Percentiles rank a stretch among this genome's conserved stretches.
These are phyloP conservation scores for Trifolium pratense DNA, from an alignment of 306 rosid species.

Conservation along the genomic window DNA sequence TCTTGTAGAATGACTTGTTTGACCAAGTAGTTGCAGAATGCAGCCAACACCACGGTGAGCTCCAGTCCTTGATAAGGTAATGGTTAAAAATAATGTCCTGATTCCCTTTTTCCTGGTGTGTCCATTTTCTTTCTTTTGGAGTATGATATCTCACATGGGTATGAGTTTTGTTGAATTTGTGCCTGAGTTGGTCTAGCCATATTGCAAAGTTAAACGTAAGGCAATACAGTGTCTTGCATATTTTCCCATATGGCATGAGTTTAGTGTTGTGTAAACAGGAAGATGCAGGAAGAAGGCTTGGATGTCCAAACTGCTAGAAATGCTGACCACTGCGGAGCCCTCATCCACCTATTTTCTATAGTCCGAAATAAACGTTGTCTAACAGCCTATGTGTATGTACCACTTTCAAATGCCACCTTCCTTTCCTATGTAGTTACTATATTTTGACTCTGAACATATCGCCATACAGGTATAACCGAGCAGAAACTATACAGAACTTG, in stretches of 20 bases:
- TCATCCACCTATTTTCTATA: slow-evolving; percentile 84
- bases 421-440: background rate
- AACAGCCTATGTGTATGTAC: slow-evolving; percentile 73
- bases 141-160: background rate
- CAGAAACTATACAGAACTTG: slow-evolving; percentile 64
- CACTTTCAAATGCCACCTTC: slow-evolving; percentile 33
- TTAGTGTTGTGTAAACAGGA: slow-evolving; percentile 54
- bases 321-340: slow-evolving; percentile 84
- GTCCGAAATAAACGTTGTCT: slow-evolving; percentile 90
- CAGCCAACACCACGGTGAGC: slow-evolving; percentile 55
- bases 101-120: background rate
- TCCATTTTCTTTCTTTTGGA: slow-evolving; percentile 4
- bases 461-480: slow-evolving; percentile 67
- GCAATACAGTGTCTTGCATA: background rate
- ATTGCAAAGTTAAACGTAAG: slow-evolving; percentile 3
- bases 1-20: slow-evolving; percentile 49
- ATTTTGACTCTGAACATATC: slow-evolving; percentile 28
- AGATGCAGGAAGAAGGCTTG: slow-evolving; percentile 81
- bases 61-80: slow-evolving; percentile 57
- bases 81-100: background rate
- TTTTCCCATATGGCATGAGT: slow-evolving; percentile 8
- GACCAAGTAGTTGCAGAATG: slow-evolving; percentile 57
- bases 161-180: background rate
- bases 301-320: slow-evolving; percentile 82
- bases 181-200: slow-evolving; percentile 9